These are phyloP conservation scores for Gracilaria caudata DNA, from an alignment of 23 red algal genomes.

Conservation along the genomic window DNA sequence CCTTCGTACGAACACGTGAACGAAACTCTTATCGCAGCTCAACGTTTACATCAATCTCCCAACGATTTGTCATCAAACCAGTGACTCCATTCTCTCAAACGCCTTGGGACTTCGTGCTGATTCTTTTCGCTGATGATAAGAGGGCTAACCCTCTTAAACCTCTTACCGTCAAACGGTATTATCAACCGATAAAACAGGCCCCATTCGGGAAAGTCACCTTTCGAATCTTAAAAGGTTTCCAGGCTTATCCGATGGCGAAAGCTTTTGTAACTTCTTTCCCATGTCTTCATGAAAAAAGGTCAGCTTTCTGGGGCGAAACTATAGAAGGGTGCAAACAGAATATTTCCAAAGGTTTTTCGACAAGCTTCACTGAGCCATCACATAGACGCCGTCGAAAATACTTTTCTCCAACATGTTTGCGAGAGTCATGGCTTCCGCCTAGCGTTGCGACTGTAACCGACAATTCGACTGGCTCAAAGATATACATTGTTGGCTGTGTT, in stretches of 20 bases:
- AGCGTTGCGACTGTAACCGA: constrained; percentile 24
- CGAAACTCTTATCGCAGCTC: too few relatives aligned
- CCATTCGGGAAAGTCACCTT: not conserved
- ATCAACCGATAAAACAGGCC: not conserved
- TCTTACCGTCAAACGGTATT: too few relatives aligned
- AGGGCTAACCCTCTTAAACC: too few relatives aligned
- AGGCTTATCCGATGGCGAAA: not conserved
- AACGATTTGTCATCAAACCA: too few relatives aligned
- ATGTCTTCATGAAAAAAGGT: not conserved
- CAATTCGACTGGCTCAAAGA: not conserved
- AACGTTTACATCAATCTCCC: not conserved
- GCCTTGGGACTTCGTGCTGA: not conserved
- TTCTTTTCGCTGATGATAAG: too few relatives aligned
- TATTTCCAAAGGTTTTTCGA: not conserved
- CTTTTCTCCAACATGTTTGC: not conserved
- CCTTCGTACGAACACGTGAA: too few relatives aligned
- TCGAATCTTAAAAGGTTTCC: not conserved
- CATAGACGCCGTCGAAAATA: not conserved
- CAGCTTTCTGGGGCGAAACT: not conserved
- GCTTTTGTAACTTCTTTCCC: constrained; percentile 4
- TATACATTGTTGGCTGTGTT: constrained; percentile 47
- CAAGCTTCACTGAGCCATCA: not conserved
- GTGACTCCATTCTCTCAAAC: not conserved
- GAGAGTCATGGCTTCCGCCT: constrained; percentile 23
- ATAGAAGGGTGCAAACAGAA: not conserved